Conservation (phyloP, 73 alveolate species). For the Urostyla sp. region DNA sequence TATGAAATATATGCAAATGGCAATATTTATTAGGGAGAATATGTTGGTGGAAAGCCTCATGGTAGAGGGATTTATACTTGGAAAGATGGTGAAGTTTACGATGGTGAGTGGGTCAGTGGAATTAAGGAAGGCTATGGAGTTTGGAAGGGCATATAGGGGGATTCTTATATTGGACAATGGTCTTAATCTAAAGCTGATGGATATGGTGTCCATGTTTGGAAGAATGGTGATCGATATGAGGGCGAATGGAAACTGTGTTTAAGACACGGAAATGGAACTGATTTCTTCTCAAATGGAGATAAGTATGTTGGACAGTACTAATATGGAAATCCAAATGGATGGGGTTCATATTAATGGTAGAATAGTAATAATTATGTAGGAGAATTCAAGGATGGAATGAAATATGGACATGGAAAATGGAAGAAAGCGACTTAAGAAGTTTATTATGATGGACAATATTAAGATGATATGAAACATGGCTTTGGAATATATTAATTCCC, state of each 20-base stretch:
- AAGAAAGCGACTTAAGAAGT: constrained; percentile 22
- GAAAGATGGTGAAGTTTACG: constrained; percentile 87
- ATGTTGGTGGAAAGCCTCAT: constrained; percentile 79
- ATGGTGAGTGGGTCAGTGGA: constrained; percentile 91
- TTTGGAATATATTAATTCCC: constrained; percentile 38
- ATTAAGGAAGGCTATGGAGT: constrained; percentile 86
- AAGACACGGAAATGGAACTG: constrained; percentile 54
- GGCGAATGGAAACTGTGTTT: constrained; percentile 65
- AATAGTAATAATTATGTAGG: constrained; percentile 42
- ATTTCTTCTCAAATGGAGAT: constrained; percentile 56
- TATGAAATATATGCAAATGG: constrained; percentile 26
- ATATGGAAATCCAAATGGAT: constrained; percentile 54
- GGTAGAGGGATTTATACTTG: constrained; percentile 83
- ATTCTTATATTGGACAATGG: constrained; percentile 68
- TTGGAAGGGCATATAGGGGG: constrained; percentile 66
- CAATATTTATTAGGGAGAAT: constrained; percentile 39
- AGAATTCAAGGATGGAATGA: constrained; percentile 41
- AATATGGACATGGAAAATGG: constrained; percentile 56
- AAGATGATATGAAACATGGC: constrained; percentile 45
- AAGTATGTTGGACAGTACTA: constrained; percentile 31
- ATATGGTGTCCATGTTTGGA: constrained; percentile 70
- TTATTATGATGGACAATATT: constrained; percentile 24
- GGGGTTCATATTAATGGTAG: constrained; percentile 38
- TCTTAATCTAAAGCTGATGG: constrained; percentile 71
- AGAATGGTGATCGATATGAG: constrained; percentile 68